Percentiles rank a stretch among this genome's conserved stretches.
Evolutionary conservation across 2,329 filamentous ascomycete species (phyloP).

Genomic region (Aureobasidium sp.): DNA sequence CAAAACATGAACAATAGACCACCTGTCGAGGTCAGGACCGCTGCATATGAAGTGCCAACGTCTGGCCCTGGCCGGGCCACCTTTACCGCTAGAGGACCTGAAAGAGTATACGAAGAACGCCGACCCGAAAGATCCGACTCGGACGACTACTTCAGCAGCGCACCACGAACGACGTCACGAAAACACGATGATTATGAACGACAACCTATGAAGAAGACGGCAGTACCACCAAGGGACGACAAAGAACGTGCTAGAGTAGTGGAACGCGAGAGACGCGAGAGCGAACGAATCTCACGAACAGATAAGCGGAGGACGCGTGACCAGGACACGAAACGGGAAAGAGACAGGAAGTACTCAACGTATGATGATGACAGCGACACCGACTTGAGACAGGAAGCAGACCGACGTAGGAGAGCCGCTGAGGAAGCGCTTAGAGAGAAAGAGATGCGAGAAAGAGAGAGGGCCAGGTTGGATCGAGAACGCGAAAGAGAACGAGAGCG

Average conservation of each 20-base stretch:
- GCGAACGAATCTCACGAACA: conserved; percentile 26
- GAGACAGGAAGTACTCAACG: conserved; percentile 30
- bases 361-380: conserved; percentile 28
- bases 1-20: conserved; percentile 41
- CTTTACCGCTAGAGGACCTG: conserved; percentile 20
- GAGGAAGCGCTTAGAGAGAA: conserved; percentile 13
- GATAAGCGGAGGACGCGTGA: conserved; percentile 29
- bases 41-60: conserved; percentile 29
- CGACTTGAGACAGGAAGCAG: conserved; percentile 22
- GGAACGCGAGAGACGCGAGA: conserved; percentile 22
- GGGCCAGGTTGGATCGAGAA: conserved; percentile 1
- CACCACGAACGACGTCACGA: conserved; percentile 26
- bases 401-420: conserved; percentile 26
- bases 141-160: conserved; percentile 32
- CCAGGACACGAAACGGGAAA: conserved; percentile 34
- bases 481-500: conserved; percentile 21
- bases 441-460: conserved; percentile 4
- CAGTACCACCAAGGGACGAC: conserved; percentile 17
- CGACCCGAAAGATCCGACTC: conserved; percentile 21
- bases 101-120: conserved; percentile 27
- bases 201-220: conserved; percentile 25
- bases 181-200: conserved; percentile 37
- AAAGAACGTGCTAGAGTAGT: conserved; percentile 20
- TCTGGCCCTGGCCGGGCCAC: conserved; percentile 26
- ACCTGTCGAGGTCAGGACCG: conserved; percentile 26